Evolutionary conservation across 2,329 filamentous ascomycete species (phyloP).

Genomic region (Aspergillus ochraceus): DNA sequence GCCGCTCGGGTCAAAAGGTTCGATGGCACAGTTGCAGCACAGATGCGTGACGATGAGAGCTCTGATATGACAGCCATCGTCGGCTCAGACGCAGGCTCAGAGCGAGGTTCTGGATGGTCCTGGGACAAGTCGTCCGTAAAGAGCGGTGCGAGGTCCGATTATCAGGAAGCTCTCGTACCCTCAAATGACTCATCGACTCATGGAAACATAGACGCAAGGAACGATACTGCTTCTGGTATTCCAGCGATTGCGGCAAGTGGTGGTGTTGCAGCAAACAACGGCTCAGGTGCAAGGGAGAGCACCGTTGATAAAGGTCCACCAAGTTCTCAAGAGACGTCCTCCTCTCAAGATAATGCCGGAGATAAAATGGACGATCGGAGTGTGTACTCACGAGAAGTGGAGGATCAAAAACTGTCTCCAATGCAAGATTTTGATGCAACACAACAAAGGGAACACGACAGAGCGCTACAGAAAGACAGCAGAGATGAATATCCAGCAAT

Average conservation of each 20-base stretch:
- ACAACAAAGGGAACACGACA: background rate
- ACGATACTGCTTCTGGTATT: slow-evolving; percentile 16
- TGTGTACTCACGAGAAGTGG: slow-evolving; percentile 7
- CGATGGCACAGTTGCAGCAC: slow-evolving; percentile 15
- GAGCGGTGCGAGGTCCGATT: slow-evolving; percentile 15
- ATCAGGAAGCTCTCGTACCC: slow-evolving; percentile 37
- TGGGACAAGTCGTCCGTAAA: slow-evolving; percentile 27
- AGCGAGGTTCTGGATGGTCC: slow-evolving; percentile 32
- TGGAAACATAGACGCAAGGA: slow-evolving; percentile 27
- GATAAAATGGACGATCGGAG: slow-evolving; percentile 3
- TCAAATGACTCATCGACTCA: slow-evolving; percentile 24
- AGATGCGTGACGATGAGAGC: slow-evolving; percentile 52
- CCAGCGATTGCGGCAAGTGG: slow-evolving; percentile 1
- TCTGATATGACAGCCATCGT: slow-evolving; percentile 67
- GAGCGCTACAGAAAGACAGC: background rate
- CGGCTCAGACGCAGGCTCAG: slow-evolving; percentile 35
- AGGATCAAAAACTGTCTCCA: background rate
- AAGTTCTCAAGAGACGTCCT: background rate
- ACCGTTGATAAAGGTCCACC: background rate
- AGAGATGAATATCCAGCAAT: background rate
- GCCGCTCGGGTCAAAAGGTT: slow-evolving; percentile 21
- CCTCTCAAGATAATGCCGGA: background rate
- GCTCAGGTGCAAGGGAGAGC: background rate
- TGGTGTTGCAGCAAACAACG: background rate
- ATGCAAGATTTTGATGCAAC: background rate